Conservation (phyloP, 345 rosid species). For the Gossypium stocksii region DNA sequence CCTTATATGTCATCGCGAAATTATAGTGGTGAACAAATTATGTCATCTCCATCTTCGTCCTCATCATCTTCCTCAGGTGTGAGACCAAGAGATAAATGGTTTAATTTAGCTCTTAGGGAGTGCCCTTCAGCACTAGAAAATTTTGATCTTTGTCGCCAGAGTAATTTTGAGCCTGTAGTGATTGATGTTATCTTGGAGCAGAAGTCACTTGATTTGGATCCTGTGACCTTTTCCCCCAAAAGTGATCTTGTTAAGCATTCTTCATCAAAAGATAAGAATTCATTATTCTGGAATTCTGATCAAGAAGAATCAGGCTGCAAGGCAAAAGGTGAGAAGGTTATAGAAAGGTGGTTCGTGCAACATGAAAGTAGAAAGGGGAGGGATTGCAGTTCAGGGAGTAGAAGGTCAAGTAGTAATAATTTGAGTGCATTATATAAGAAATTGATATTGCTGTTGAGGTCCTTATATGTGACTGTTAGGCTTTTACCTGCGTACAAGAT, state of each 20-base stretch:
- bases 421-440: slow-evolving; percentile 68
- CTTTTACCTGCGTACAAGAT: slow-evolving; percentile 86
- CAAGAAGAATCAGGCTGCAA: slow-evolving; percentile 56
- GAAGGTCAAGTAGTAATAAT: slow-evolving; percentile 57
- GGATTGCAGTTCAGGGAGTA: slow-evolving; percentile 46
- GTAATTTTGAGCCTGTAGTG: slow-evolving; percentile 66
- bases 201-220: slow-evolving; percentile 49
- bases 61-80: slow-evolving; percentile 73
- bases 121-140: slow-evolving; percentile 77
- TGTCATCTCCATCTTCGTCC: slow-evolving; percentile 74
- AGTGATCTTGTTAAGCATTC: slow-evolving; percentile 44
- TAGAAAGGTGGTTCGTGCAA: slow-evolving; percentile 92
- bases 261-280: slow-evolving; percentile 41
- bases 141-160: slow-evolving; percentile 65
- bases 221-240: slow-evolving; percentile 32
- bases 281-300: slow-evolving; percentile 51
- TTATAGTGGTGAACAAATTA: slow-evolving; percentile 67
- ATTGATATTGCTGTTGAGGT: slow-evolving; percentile 71
- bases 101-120: slow-evolving; percentile 83
- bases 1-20: slow-evolving; percentile 76
- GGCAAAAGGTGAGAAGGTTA: slow-evolving; percentile 52
- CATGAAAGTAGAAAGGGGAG: slow-evolving; percentile 63
- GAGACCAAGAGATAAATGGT: slow-evolving; percentile 89
- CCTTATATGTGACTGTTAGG: slow-evolving; percentile 75
- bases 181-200: slow-evolving; percentile 79